These are phyloP conservation scores for Moringa oleifera DNA, from an alignment of 345 rosid genomes.

Conservation along the genomic window DNA sequence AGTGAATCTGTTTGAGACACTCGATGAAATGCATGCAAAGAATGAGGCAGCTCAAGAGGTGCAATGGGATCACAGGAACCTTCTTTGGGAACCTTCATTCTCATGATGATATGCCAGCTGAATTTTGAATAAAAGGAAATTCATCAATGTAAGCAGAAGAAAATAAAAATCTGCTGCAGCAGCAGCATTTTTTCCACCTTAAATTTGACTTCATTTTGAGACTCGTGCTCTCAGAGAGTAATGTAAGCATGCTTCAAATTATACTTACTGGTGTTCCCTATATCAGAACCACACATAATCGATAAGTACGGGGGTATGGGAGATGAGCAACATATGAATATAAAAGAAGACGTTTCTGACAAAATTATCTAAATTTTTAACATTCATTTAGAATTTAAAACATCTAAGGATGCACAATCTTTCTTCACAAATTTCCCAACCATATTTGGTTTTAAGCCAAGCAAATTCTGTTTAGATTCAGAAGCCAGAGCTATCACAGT, in stretches of 20 bases:
- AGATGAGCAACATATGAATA: background rate
- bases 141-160: background rate
- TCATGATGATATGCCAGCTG: slow-evolving; percentile 72
- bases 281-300: background rate
- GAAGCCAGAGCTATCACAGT: background rate
- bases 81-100: slow-evolving; percentile 48
- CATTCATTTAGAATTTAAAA: background rate
- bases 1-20: slow-evolving; percentile 39
- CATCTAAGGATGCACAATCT: background rate
- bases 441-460: background rate
- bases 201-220: no score
- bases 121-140: slow-evolving; percentile 13
- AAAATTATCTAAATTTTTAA: background rate
- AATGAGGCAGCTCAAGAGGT: slow-evolving; percentile 71
- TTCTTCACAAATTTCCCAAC: background rate
- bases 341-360: background rate
- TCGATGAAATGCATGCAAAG: slow-evolving; percentile 67
- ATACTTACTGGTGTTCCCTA: no score
- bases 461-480: background rate
- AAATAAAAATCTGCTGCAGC: background rate
- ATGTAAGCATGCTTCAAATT: background rate
- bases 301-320: background rate
- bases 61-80: slow-evolving; percentile 62
- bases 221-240: background rate
- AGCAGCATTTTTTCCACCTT: background rate